phyloP scores from a whole-genome alignment of 768 basidiomycete species.

The Rubroboletus pulcherrimus region DNA sequence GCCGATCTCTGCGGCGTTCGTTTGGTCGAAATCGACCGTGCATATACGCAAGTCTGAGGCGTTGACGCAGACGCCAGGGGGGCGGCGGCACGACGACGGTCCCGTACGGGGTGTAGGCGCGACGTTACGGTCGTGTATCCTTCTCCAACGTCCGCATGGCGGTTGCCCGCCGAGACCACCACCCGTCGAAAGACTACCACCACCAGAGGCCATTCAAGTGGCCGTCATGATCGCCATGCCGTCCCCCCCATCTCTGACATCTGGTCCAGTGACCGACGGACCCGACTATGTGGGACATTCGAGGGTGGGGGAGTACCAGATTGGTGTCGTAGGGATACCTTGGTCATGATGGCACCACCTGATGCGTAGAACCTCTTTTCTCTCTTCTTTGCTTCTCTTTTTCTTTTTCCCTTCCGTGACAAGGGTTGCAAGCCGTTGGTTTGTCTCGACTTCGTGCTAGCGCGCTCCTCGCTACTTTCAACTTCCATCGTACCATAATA shows the following conservation, averaged over 20 bases:
- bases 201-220: constrained; percentile 34
- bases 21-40: constrained; percentile 7
- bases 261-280: neutral
- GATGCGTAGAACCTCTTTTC: neutral
- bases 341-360: constrained; percentile 25
- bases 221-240: constrained; percentile 51
- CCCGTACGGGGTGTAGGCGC: neutral
- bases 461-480: too few species aligned
- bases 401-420: neutral
- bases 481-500: neutral
- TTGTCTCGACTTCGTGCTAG: neutral
- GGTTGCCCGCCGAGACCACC: constrained; percentile 10
- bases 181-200: constrained; percentile 3
- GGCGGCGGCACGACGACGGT: neutral
- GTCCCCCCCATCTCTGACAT: constrained; percentile 4
- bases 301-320: constrained; percentile 37
- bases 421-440: neutral
- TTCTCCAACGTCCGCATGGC: constrained; percentile 1
- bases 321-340: constrained; percentile 40
- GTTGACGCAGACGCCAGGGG: neutral
- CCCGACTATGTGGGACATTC: constrained; percentile 6
- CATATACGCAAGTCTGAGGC: neutral
- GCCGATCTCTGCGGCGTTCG: constrained; percentile 23
- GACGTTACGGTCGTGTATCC: constrained; percentile 5
- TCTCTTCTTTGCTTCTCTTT: neutral